Evolutionary conservation across 176 grass and related monocot species (phyloP), one percentile per base, ranked within the genome.

Genomic region (Triticum monococcum): DNA sequence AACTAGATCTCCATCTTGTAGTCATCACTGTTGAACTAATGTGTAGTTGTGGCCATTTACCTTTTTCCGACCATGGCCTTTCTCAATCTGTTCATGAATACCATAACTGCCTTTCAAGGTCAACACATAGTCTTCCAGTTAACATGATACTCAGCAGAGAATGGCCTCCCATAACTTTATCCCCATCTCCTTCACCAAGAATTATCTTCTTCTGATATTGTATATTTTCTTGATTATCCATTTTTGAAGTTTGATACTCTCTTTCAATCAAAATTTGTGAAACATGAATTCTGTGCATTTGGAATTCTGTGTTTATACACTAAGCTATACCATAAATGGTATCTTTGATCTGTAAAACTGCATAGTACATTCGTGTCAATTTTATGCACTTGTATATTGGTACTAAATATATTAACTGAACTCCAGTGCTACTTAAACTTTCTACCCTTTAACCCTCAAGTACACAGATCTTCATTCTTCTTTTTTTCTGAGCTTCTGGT

Each of bases 281-380:
- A 46, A 70, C 56, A 71, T 72, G 2, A 17, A 28, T n/a, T 78
- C 32, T 76, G 13, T 14, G 88, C 93, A 88, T 92, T 82, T 77
- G 59, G 77, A 95, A 95, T 37, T 45, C 16, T 79, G 71, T 81
- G 82, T 96, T 89, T 96, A 96, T 93, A 90, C 13, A 48, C 89
- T 87, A 88, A 91, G 85, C 89, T 76, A 93, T 85, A 96, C 64
- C 24, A 43, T 33, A 40, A 78, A 77, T 40, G 22, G 30, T 77
- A 79, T 81, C 22, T 33, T 60, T 13, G 14, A 57, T 48, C 45
- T 48, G 3, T 48, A 48, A 48, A 48, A 48, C 45, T 48, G 18
- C 14, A 54, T 54, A 7, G 50, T 7, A 18, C 50, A 18, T 54
- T 54, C 50, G 18, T 52, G 12, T 52, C 14, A 52, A 52, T 16